Percentiles rank a stretch among this genome's conserved stretches.
phyloP scores from a whole-genome alignment of 306 rosid species.

The Dalbergia cultrata region DNA sequence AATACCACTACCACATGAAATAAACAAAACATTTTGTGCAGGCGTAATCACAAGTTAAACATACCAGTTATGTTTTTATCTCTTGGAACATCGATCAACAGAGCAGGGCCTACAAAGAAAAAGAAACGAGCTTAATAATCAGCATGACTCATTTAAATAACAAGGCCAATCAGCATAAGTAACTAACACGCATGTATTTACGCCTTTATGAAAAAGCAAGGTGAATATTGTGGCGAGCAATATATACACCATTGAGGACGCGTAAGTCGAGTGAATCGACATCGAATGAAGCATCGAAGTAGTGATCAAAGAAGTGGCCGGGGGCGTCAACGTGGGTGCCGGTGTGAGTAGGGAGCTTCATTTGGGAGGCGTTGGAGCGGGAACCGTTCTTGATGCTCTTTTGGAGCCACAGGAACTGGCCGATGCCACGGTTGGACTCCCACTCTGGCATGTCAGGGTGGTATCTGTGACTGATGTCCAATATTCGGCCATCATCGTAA shows the following conservation, averaged over 20 bases:
- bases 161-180: not conserved
- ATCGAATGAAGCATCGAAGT: constrained; percentile 86
- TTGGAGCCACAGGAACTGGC: constrained; percentile 76
- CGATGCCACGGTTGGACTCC: constrained; percentile 64
- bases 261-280: constrained; percentile 85
- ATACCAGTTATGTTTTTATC: constrained; percentile 80
- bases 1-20: not conserved
- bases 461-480: constrained; percentile 81
- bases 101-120: constrained; percentile 72
- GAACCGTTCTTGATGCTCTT: constrained; percentile 90
- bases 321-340: constrained; percentile 94
- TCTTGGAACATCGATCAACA: constrained; percentile 86
- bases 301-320: constrained; percentile 78
- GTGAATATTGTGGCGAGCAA: constrained; percentile 45
- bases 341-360: constrained; percentile 82
- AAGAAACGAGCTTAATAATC: constrained; percentile 18
- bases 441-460: constrained; percentile 66
- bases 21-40: not conserved
- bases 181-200: not conserved
- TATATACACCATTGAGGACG: constrained; percentile 60
- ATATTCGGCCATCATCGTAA: constrained; percentile 70
- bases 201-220: no score
- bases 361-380: constrained; percentile 66
- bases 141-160: not conserved
- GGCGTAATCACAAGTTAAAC: constrained; percentile 32